Conservation (phyloP, 495 filamentous ascomycete species). For the Clavariopsis aquatica region DNA sequence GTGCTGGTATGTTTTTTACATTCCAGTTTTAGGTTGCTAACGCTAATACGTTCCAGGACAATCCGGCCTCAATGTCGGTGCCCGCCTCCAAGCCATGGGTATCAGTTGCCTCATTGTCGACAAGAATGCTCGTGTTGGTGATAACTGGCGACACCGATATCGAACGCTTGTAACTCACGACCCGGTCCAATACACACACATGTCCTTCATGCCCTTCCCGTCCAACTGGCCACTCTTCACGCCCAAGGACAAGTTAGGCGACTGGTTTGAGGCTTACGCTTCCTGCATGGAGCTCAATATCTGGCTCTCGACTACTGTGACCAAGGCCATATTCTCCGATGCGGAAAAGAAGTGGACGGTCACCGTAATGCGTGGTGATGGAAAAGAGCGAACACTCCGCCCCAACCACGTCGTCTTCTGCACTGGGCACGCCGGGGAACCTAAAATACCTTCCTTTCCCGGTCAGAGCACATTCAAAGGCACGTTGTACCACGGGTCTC, state of each 20-base stretch:
- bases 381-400: conserved; percentile 59
- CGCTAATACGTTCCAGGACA: conserved; percentile 46
- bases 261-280: conserved; percentile 75
- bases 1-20: conserved; percentile 48
- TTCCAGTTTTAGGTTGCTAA: neutral
- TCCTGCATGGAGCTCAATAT: conserved; percentile 71
- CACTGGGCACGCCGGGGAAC: conserved; percentile 73
- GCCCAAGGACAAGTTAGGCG: conserved; percentile 78
- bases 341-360: conserved; percentile 61
- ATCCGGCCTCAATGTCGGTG: conserved; percentile 62
- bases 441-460: conserved; percentile 61
- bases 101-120: conserved; percentile 67
- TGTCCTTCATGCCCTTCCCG: conserved; percentile 72
- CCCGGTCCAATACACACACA: conserved; percentile 73
- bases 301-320: conserved; percentile 62
- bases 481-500: conserved; percentile 67
- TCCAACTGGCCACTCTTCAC: conserved; percentile 56
- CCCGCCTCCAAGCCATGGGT: conserved; percentile 68
- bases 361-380: conserved; percentile 56
- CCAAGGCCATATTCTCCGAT: conserved; percentile 55
- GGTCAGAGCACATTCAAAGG: conserved; percentile 65
- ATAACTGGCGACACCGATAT: conserved; percentile 73
- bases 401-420: conserved; percentile 68
- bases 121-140: conserved; percentile 63
- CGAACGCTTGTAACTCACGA: conserved; percentile 67